phyloP scores from a whole-genome alignment of 768 basidiomycete genomes.

The Imleria badia region DNA sequence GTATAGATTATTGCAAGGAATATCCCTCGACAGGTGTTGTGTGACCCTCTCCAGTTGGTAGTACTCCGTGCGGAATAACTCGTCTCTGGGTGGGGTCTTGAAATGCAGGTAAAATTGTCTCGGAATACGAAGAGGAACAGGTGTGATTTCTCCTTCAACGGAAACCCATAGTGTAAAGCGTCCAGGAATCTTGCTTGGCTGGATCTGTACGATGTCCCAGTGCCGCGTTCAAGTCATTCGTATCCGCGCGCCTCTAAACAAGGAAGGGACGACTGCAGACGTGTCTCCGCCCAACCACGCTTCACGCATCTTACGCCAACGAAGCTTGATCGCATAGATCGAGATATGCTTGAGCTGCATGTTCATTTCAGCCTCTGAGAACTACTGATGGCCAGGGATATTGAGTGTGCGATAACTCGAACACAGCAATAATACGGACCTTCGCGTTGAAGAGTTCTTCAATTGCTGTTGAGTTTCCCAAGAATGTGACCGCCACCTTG shows the following conservation, averaged over 20 bases:
- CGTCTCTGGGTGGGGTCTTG: conserved; percentile 61
- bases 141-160: conserved; percentile 71
- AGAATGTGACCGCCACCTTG: too few species aligned
- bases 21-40: conserved; percentile 76
- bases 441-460: too few species aligned
- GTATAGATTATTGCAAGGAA: conserved; percentile 77
- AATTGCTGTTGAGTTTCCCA: too few species aligned
- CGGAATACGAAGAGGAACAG: conserved; percentile 80
- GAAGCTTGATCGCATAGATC: conserved; percentile 71
- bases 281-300: conserved; percentile 44
- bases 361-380: too few species aligned
- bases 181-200: conserved; percentile 71
- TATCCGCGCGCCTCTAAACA: conserved; percentile 66
- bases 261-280: conserved; percentile 56
- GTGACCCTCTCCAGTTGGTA: conserved; percentile 75
- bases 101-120: conserved; percentile 94
- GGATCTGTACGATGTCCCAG: conserved; percentile 95
- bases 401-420: too few species aligned
- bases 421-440: too few species aligned
- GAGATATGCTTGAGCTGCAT: too few species aligned
- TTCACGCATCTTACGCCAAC: conserved; percentile 68
- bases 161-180: conserved; percentile 91
- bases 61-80: conserved; percentile 63
- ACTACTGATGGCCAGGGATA: too few species aligned
- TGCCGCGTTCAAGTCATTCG: conserved; percentile 61